Percentiles rank a stretch among this genome's conserved stretches.
These are phyloP conservation scores for Leccinum brunneo-olivaceum DNA, from an alignment of 1,284 basidiomycete genomes.

Conservation along the genomic window DNA sequence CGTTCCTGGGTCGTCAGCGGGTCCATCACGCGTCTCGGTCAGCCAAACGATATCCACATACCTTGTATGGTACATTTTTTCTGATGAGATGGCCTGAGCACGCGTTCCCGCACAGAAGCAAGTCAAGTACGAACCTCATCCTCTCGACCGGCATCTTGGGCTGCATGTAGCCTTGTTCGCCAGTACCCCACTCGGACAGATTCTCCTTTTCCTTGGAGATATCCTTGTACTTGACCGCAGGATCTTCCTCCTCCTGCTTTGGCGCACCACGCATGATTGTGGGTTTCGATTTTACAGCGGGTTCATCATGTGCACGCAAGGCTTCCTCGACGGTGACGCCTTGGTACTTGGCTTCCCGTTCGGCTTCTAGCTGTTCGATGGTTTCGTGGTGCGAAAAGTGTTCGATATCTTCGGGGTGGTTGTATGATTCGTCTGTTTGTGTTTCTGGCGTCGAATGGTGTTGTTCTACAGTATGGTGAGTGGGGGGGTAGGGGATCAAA, in stretches of 20 bases:
- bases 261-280: conserved; percentile 51
- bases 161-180: conserved; percentile 68
- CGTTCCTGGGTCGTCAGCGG: conserved; percentile 44
- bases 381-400: conserved; percentile 84
- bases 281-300: conserved; percentile 32
- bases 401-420: conserved; percentile 84
- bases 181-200: conserved; percentile 66
- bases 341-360: conserved; percentile 75
- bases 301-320: conserved; percentile 41
- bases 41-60: conserved; percentile 30
- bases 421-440: conserved; percentile 92
- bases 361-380: conserved; percentile 85
- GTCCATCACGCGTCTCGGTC: conserved; percentile 21
- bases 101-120: too few species aligned
- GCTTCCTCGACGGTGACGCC: conserved; percentile 73
- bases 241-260: conserved; percentile 49
- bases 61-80: conserved; percentile 83
- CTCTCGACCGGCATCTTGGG: conserved; percentile 64
- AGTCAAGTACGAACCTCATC: conserved; percentile 46
- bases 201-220: conserved; percentile 44
- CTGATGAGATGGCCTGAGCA: conserved; percentile 29
- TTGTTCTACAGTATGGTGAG: conserved; percentile 48
- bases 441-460: conserved; percentile 96
- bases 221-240: conserved; percentile 50
- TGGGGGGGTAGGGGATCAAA: background rate